Evolutionary conservation across 768 basidiomycete genomes (phyloP), one percentile per base, ranked within the genome.

Genomic region (Inosperma sp.): DNA sequence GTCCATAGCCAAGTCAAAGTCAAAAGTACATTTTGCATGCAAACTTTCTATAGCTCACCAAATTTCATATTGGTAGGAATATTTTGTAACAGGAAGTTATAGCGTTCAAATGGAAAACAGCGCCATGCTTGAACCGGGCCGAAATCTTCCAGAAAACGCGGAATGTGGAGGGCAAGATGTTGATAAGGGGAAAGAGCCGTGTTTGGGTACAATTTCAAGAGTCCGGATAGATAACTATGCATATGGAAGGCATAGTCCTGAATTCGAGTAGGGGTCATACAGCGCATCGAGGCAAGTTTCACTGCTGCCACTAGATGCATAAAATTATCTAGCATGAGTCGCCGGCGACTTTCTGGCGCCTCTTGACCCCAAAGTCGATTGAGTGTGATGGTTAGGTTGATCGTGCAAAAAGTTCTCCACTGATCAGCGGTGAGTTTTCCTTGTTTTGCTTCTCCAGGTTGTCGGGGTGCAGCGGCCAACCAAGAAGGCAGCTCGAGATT

Each of bases 131-230:
- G 69, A 17, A 55, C 56, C 0, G 71, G 69, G 0, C 72, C 69
- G 56, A 67, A 69, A 0, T 51, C 25, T 4, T 36, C 26, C 7
- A 75, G 47, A 19, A 60, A 55, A 3, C 60, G 21, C 0, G 55
- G 59, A 25, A 72, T 54, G 51, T 75, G 73, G 27, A 76, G 54
- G 1, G 68, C 44, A 5, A 70, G 35, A 54, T 75, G 75, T 8
- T 74, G 69, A 30, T 72, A 71, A 1, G 69, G 65, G 3, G 55
- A 42, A n/a, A 73, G 52, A 0, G 29, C 40, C 8, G 55, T 56
- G 8, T 62, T 57, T 0, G 63, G 65, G 48, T 61, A 75, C 0
- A 74, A 56, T 0, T 46, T 29, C 1, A 59, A 36, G 0, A 72
- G 19, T 3, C 51, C 56, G 0, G n/a, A 25, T 1, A 72, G 57